Conservation (phyloP, 805 yeast species). For the Saccharomyces paradoxus region DNA sequence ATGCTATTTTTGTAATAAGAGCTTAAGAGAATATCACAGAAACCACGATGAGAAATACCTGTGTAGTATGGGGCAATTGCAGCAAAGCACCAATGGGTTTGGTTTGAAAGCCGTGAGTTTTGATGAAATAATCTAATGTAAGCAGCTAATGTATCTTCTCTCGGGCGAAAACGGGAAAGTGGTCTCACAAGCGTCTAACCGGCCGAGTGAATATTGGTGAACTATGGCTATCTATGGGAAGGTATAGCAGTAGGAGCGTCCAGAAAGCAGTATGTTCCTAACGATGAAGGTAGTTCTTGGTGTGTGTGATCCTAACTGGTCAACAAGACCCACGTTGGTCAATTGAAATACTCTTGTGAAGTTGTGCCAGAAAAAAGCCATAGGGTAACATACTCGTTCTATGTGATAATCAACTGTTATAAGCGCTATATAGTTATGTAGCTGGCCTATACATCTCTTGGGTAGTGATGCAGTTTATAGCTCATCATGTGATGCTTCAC, state of each 20-base stretch:
- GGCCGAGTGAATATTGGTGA: neutral
- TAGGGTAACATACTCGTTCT: neutral
- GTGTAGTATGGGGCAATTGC: conserved; percentile 1
- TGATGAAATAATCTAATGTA: neutral
- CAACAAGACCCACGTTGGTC: neutral
- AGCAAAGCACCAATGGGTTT: neutral
- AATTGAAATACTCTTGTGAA: neutral
- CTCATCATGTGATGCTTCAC: neutral
- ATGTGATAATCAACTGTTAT: neutral
- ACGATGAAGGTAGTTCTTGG: neutral
- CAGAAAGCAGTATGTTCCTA: neutral
- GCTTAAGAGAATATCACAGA: conserved; percentile 3
- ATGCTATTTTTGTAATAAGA: neutral
- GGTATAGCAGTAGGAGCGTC: neutral
- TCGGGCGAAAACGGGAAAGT: neutral
- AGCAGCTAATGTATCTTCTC: neutral
- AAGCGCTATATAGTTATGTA: neutral
- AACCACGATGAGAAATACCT: conserved; percentile 1
- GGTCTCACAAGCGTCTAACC: neutral
- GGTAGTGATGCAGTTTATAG: neutral
- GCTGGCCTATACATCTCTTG: neutral
- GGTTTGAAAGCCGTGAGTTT: neutral
- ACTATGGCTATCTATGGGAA: neutral
- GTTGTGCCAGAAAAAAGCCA: neutral
- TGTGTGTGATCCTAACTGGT: neutral